Percentiles rank a stretch among this genome's conserved stretches.
Conservation (phyloP, 495 filamentous ascomycete genomes). For the Neurospora cerealis region DNA sequence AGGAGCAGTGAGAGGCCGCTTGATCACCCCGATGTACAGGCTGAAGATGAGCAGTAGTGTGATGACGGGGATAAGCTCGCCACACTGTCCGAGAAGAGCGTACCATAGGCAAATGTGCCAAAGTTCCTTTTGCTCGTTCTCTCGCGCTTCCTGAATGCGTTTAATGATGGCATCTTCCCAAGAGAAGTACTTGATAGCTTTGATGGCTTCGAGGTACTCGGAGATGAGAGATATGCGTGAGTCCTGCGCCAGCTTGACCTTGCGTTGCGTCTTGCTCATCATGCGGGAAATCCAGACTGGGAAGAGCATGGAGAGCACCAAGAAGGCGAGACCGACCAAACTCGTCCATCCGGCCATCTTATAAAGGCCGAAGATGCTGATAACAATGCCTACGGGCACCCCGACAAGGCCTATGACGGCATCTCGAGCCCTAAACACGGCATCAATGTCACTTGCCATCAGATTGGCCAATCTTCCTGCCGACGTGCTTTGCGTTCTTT, state of each 20-base stretch:
- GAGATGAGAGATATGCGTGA: conserved; percentile 40
- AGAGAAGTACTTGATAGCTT: conserved; percentile 42
- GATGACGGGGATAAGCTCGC: conserved; percentile 30
- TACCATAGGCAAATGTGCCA: conserved; percentile 35
- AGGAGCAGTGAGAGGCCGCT: conserved; percentile 33
- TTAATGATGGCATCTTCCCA: conserved; percentile 39
- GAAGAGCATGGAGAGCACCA: conserved; percentile 30
- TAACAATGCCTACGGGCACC: conserved; percentile 23
- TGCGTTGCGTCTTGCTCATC: conserved; percentile 31
- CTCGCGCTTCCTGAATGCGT: conserved; percentile 29
- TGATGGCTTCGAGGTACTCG: conserved; percentile 39
- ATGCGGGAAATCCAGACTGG: conserved; percentile 28
- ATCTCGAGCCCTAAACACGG: conserved; percentile 33
- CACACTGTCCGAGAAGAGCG: conserved; percentile 22
- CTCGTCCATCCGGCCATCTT: conserved; percentile 37
- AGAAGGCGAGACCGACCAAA: conserved; percentile 30
- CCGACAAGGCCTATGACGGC: conserved; percentile 28
- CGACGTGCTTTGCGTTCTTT: conserved; percentile 25
- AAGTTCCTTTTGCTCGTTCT: conserved; percentile 35
- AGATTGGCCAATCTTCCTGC: conserved; percentile 38
- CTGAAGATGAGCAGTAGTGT: conserved; percentile 36
- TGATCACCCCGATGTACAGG: conserved; percentile 30
- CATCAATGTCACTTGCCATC: conserved; percentile 41
- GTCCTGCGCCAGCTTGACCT: conserved; percentile 38
- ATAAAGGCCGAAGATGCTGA: conserved; percentile 33